phyloP scores from a whole-genome alignment of 148 eudicot species.

The Camellia sinensis region DNA sequence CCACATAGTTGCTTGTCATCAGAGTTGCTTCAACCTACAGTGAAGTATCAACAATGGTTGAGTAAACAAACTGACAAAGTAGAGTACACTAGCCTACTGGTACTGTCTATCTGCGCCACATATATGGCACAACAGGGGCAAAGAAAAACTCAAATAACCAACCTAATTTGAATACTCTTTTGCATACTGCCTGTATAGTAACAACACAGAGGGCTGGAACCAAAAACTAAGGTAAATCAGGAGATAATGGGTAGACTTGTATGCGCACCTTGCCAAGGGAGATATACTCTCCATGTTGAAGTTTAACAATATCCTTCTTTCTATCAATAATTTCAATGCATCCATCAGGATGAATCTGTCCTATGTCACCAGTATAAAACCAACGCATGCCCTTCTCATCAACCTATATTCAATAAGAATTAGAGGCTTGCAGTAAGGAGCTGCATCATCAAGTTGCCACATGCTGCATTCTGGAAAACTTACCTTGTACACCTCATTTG shows the following conservation, averaged over 20 bases:
- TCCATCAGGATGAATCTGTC: slow-evolving; percentile 91
- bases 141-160: neutral
- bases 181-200: no score
- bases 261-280: slow-evolving; percentile 87
- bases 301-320: slow-evolving; percentile 96
- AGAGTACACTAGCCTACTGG: neutral
- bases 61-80: neutral
- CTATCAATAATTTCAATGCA: slow-evolving; percentile 95
- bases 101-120: neutral
- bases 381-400: slow-evolving; percentile 87
- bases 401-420: slow-evolving; percentile 38
- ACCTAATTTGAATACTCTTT: neutral
- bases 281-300: slow-evolving; percentile 97
- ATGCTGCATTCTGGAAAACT: neutral
- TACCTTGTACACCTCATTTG: slow-evolving; percentile 86
- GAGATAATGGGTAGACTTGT: neutral
- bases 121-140: neutral
- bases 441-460: neutral
- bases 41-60: neutral
- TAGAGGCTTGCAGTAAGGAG: neutral
- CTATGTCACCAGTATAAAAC: slow-evolving; percentile 97
- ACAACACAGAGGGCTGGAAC: no score
- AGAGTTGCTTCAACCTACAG: slow-evolving; percentile 89
- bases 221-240: neutral
- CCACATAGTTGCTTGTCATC: slow-evolving; percentile 65